Evolutionary conservation across 768 basidiomycete genomes (phyloP).

Genomic region (Calocera viscosa): DNA sequence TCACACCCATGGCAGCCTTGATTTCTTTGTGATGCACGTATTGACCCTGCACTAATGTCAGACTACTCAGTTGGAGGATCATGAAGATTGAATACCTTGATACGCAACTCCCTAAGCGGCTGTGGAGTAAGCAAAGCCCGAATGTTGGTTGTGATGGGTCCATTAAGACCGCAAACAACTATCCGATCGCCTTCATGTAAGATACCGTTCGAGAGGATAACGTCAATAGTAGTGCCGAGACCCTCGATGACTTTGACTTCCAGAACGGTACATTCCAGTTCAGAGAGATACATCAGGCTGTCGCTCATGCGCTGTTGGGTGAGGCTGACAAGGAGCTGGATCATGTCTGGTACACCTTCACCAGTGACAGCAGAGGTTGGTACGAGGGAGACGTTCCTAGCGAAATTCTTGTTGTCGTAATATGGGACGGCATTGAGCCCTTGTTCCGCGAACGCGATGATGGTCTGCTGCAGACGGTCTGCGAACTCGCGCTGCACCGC

Average conservation of each 20-base stretch:
- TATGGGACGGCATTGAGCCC: conserved; percentile 89
- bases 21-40: conserved; percentile 97
- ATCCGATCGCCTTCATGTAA: conserved; percentile 85
- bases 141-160: conserved; percentile 89
- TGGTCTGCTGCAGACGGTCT: conserved; percentile 70
- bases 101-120: conserved; percentile 83
- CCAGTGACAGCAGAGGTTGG: conserved; percentile 97
- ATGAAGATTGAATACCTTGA: conserved; percentile 57
- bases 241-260: conserved; percentile 99
- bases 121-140: conserved; percentile 92
- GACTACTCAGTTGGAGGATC: conserved; percentile 9
- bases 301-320: conserved; percentile 98
- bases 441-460: conserved; percentile 93
- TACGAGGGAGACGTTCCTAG: conserved; percentile 86
- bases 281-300: conserved; percentile 92
- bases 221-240: conserved; percentile 93
- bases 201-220: conserved; percentile 88
- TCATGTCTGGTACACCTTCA: conserved; percentile 98
- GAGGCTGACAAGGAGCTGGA: conserved; percentile 92
- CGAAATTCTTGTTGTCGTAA: conserved; percentile 95
- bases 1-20: conserved; percentile 93
- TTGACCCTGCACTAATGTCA: conserved; percentile 22
- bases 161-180: conserved; percentile 92
- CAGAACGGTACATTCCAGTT: conserved; percentile 92
- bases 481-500: conserved; percentile 85